A percentile compares a stretch with the other conserved stretches of the same genome.
Conservation (phyloP, 1,284 basidiomycete genomes). For the Ceratobasidium sp. region DNA sequence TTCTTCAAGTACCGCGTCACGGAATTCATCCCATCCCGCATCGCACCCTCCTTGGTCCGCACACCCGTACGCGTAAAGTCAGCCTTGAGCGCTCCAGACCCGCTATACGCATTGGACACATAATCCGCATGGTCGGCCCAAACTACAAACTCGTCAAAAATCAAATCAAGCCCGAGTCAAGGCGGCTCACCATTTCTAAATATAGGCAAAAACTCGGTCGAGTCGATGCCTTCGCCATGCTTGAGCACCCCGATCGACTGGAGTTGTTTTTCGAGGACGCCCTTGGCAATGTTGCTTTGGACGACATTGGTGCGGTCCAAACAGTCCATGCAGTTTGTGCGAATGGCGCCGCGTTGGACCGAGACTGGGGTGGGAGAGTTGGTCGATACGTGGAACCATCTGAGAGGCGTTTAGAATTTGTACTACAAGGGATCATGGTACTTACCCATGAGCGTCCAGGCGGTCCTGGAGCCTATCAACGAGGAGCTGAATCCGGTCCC, state of each 20-base stretch:
- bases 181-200: conserved; percentile 82
- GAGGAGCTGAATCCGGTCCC: conserved; percentile 88
- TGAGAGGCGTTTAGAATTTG: conserved; percentile 47
- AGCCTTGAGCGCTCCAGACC: conserved; percentile 95
- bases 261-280: conserved; percentile 83
- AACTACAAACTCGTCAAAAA: conserved; percentile 59
- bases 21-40: conserved; percentile 91
- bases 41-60: conserved; percentile 76
- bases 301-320: conserved; percentile 97
- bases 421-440: conserved; percentile 41
- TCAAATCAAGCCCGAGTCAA: not conserved
- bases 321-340: conserved; percentile 76
- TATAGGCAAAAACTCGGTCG: conserved; percentile 76
- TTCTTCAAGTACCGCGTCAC: conserved; percentile 91
- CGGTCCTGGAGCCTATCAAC: conserved; percentile 80
- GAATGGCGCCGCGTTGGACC: conserved; percentile 70
- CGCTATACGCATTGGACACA: conserved; percentile 91
- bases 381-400: conserved; percentile 75
- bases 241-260: conserved; percentile 72
- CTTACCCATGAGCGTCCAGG: conserved; percentile 73
- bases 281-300: conserved; percentile 86
- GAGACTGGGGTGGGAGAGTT: conserved; percentile 56
- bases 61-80: conserved; percentile 96
- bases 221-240: conserved; percentile 73
- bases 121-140: conserved; percentile 98